phyloP scores from a whole-genome alignment of 1,139 yeast genomes.

The Tardiomyces depauwii region DNA sequence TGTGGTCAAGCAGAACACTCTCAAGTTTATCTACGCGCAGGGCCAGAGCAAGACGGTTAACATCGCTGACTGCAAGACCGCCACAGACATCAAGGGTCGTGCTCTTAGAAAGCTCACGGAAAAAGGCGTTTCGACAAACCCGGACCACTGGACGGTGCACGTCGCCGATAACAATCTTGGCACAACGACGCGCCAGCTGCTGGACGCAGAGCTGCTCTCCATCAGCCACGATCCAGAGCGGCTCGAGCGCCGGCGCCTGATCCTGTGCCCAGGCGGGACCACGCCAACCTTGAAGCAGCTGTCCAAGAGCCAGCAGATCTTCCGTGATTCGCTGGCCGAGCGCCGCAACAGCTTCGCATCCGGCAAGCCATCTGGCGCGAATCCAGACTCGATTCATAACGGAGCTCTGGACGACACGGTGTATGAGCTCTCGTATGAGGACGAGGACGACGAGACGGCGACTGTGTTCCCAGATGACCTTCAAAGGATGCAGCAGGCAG shows the following conservation, averaged over 20 bases:
- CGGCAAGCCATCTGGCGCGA: background rate
- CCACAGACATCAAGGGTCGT: constrained; percentile 65
- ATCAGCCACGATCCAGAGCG: constrained; percentile 70
- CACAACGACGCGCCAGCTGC: constrained; percentile 25
- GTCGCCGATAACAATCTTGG: constrained; percentile 27
- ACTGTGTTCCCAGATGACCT: constrained; percentile 7
- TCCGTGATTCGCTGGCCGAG: constrained; percentile 9
- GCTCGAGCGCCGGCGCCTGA: constrained; percentile 58
- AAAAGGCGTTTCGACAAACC: constrained; percentile 6
- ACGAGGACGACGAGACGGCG: constrained; percentile 5
- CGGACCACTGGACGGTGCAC: constrained; percentile 22
- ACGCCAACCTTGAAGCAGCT: constrained; percentile 58
- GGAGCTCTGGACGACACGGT: background rate
- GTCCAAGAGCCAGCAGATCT: constrained; percentile 43
- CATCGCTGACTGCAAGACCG: constrained; percentile 71
- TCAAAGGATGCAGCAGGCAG: background rate
- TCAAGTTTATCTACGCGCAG: constrained; percentile 46
- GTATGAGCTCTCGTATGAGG: constrained; percentile 1
- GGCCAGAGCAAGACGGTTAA: constrained; percentile 68
- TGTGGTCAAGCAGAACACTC: constrained; percentile 29
- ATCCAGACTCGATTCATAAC: background rate
- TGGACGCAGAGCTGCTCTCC: constrained; percentile 73
- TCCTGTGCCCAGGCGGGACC: constrained; percentile 54
- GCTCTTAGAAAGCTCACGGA: constrained; percentile 51
- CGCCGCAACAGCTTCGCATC: background rate